phyloP scores from a whole-genome alignment of 345 rosid genomes.

The Boechera stricta region DNA sequence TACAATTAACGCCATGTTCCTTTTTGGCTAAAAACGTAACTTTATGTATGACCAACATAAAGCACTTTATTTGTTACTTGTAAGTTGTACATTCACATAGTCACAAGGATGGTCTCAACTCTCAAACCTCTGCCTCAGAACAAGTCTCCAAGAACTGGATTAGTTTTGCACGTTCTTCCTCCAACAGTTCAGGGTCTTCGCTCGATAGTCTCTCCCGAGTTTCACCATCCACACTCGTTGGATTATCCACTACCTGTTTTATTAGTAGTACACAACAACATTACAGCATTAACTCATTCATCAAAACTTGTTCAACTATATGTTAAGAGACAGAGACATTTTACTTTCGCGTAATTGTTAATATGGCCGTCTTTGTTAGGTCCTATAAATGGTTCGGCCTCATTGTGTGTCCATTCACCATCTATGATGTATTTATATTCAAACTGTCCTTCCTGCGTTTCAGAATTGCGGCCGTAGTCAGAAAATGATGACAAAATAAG shows the following conservation, averaged over 20 bases:
- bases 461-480: neutral
- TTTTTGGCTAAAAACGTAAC: slow-evolving; percentile 1
- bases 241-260: slow-evolving; percentile 60
- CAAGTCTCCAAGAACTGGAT: slow-evolving; percentile 64
- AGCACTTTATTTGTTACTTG: slow-evolving; percentile 42
- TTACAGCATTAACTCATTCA: neutral
- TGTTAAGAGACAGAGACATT: slow-evolving; percentile 27
- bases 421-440: slow-evolving; percentile 92
- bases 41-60: slow-evolving; percentile 30
- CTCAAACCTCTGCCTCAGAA: slow-evolving; percentile 47
- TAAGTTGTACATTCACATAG: slow-evolving; percentile 18
- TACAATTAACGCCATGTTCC: neutral
- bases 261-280: slow-evolving; percentile 7
- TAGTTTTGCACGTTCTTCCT: slow-evolving; percentile 62
- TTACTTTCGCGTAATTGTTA: slow-evolving; percentile 76
- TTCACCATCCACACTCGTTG: slow-evolving; percentile 47
- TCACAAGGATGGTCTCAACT: neutral
- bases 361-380: slow-evolving; percentile 84
- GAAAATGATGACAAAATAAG: slow-evolving; percentile 2
- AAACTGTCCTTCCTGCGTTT: slow-evolving; percentile 82
- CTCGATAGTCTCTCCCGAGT: slow-evolving; percentile 57
- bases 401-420: slow-evolving; percentile 77
- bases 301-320: neutral
- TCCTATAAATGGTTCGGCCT: slow-evolving; percentile 59
- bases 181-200: slow-evolving; percentile 67